These are phyloP conservation scores for Flueggea neowawraea DNA, from an alignment of 441 rosid species.

Conservation along the genomic window DNA sequence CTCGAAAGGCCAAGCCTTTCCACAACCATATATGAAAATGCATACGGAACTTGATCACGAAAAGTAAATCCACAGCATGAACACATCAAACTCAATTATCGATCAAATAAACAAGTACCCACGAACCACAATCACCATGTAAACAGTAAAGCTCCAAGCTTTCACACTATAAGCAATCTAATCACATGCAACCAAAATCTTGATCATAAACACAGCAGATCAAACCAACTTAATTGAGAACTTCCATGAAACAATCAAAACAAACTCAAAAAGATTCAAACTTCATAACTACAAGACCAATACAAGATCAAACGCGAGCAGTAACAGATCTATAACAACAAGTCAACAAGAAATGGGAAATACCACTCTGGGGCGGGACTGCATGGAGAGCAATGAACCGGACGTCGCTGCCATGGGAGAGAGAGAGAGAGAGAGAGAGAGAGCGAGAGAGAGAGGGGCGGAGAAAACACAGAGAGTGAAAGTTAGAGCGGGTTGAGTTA, in stretches of 20 bases:
- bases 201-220: conserved; percentile 5
- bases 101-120: background rate
- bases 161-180: background rate
- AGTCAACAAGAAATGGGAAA: background rate
- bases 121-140: background rate
- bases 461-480: too few relatives aligned
- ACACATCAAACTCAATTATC: background rate
- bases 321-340: conserved; percentile 11
- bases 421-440: conserved; percentile 14
- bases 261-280: background rate
- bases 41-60: background rate
- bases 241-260: background rate
- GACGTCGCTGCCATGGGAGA: conserved; percentile 42
- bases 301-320: background rate
- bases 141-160: background rate
- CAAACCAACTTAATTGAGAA: conserved; percentile 3
- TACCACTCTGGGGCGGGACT: conserved; percentile 23
- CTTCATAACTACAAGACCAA: background rate
- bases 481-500: conserved; percentile 23
- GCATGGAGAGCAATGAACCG: conserved; percentile 37
- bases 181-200: conserved; percentile 5
- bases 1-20: background rate
- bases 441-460: conserved; percentile 9
- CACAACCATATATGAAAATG: background rate
- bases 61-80: background rate